phyloP scores from a whole-genome alignment of 2,329 filamentous ascomycete species.

The Ustulina deusta region DNA sequence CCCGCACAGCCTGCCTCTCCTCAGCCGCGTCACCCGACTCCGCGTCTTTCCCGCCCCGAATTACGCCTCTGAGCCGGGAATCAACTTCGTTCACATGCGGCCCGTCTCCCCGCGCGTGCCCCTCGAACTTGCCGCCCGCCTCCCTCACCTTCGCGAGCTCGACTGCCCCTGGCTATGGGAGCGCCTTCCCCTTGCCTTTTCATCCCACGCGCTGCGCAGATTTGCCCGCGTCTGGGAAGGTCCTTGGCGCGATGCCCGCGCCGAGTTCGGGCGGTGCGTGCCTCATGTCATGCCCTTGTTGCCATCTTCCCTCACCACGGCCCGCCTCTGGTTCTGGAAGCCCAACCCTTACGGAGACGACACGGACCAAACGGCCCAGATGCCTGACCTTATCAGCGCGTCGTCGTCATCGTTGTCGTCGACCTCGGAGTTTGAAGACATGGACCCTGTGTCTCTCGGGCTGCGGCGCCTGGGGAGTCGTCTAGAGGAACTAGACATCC shows the following conservation, averaged over 20 bases:
- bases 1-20: conserved; percentile 18
- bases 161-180: conserved; percentile 43
- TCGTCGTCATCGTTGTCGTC: conserved; percentile 20
- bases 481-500: conserved; percentile 41
- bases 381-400: conserved; percentile 41
- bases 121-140: conserved; percentile 11
- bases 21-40: conserved; percentile 34
- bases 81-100: conserved; percentile 9
- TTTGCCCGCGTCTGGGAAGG: conserved; percentile 39
- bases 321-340: conserved; percentile 42
- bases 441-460: conserved; percentile 42
- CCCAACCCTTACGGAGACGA: conserved; percentile 20
- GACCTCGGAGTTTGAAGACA: conserved; percentile 22
- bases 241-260: conserved; percentile 40
- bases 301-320: conserved; percentile 29
- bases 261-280: conserved; percentile 39
- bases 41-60: conserved; percentile 29
- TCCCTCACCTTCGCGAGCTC: conserved; percentile 28
- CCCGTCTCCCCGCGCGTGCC: conserved; percentile 18
- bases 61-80: not conserved
- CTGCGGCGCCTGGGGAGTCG: conserved; percentile 36
- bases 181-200: conserved; percentile 38
- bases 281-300: conserved; percentile 33
- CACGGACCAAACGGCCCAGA: conserved; percentile 33
- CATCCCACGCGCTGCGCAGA: conserved; percentile 32